Base-by-base conservation (phyloP, 768 basidiomycete genomes). In the Vishniacozyma victoriae region DNA sequence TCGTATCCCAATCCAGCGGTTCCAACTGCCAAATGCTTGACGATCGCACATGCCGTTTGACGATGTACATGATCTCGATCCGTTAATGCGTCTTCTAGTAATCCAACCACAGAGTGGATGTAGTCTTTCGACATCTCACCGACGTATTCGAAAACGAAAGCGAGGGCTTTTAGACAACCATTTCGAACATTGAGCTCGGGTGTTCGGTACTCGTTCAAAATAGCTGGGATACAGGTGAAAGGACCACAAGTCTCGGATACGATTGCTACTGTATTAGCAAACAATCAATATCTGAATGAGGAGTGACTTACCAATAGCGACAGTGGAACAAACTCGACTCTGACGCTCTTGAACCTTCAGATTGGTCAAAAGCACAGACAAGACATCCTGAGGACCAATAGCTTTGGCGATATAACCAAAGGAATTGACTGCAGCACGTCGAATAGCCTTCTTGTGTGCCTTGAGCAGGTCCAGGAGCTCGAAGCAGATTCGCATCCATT, bases 401-500 rank as follows among this genome's bases (percentile, higher is more conserved):
- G 88, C 92, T 77, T 97, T 97, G 50, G 95, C 95, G 55, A 99
- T 99, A 60, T 99, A 99, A 63, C 95, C 95, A 61, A 99, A 99
- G 1, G 93, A 95, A 76, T 99, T 96, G 75, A 97, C 95, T 18
- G 95, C 93, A 0, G 93, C 95, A 67, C 93, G 88, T 45, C 95
- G 86, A 67, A 97, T 99, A 35, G 87, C 93, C 74, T 96, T 96
- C 77, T 99, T 99, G 77, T 99, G 95, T 7, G 95, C 95, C 72
- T 97, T 97, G 63, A 97, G 79, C 20, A 99, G 78, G 67, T 97
- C 95, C 41, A 99, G 80, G 26, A 99, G 75, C 69, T 99, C 95
- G 73, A 99, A 97, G 71, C 95, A 97, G 67, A 99, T 97, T 67
- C 95, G 85, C 95, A 99, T 99, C 95, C 93, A 97, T 74, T 99